Conservation (phyloP, 345 rosid genomes). For the Gossypium turneri region DNA sequence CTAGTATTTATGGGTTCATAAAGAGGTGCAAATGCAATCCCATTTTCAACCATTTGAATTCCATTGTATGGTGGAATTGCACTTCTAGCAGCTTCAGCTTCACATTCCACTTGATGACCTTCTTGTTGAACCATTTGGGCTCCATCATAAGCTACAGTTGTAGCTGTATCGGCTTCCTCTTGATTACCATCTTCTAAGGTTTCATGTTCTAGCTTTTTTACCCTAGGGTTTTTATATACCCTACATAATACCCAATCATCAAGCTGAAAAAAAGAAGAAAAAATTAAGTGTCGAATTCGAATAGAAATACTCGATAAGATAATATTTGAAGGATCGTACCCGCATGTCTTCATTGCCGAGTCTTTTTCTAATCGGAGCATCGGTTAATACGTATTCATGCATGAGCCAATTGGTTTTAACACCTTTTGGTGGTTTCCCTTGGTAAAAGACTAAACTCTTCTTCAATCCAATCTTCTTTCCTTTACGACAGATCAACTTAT, state of each 20-base stretch:
- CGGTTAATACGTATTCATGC: neutral
- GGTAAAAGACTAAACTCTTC: neutral
- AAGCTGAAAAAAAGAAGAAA: neutral
- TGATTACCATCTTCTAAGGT: too few relatives aligned
- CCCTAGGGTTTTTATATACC: neutral
- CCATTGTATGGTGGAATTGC: too few relatives aligned
- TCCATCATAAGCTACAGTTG: too few relatives aligned
- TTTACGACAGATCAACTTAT: neutral
- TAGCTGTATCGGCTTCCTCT: too few relatives aligned
- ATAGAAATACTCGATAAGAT: neutral
- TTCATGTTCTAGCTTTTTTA: too few relatives aligned
- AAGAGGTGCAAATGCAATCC: too few relatives aligned
- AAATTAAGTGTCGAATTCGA: neutral
- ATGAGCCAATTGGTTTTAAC: neutral
- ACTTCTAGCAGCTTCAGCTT: too few relatives aligned
- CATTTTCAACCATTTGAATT: too few relatives aligned
- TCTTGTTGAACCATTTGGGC: too few relatives aligned
- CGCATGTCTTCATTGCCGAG: neutral
- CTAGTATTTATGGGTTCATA: too few relatives aligned
- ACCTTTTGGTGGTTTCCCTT: neutral
- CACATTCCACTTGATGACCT: too few relatives aligned
- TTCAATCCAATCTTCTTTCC: neutral
- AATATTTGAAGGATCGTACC: neutral
- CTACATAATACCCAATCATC: neutral
- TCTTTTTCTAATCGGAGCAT: neutral